A percentile compares a stretch with the other conserved stretches of the same genome.
Evolutionary conservation across 2,329 filamentous ascomycete species (phyloP).

Genomic region (Fusarium aywerte): DNA sequence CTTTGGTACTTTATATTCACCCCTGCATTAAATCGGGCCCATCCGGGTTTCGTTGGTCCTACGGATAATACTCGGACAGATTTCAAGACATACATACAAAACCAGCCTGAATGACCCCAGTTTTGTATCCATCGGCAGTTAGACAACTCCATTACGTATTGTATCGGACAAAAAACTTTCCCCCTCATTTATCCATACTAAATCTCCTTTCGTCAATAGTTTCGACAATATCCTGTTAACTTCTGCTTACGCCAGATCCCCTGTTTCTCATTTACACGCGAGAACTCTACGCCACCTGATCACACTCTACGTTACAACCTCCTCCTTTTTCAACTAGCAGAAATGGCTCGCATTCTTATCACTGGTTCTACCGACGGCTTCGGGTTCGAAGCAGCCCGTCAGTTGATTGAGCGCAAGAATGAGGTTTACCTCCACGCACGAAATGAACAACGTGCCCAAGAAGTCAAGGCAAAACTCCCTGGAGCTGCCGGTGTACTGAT

Average conservation of each 20-base stretch:
- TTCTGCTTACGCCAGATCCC: neutral
- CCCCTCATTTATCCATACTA: neutral
- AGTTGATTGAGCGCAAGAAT: slow-evolving; percentile 38
- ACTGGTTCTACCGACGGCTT: slow-evolving; percentile 44
- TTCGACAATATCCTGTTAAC: neutral
- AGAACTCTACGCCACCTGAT: neutral
- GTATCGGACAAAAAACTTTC: neutral
- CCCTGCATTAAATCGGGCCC: neutral
- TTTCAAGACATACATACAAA: too few species aligned
- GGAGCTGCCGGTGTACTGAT: slow-evolving; percentile 33
- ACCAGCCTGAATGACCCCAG: neutral
- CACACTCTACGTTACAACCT: neutral
- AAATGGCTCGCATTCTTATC: slow-evolving; percentile 42
- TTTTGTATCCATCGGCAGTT: neutral
- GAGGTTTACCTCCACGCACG: slow-evolving; percentile 41
- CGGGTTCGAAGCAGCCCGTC: slow-evolving; percentile 39
- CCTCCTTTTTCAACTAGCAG: neutral
- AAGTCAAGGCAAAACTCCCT: slow-evolving; percentile 26
- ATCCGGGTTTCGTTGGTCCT: neutral
- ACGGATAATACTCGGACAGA: neutral
- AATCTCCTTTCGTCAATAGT: neutral
- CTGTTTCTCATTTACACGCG: neutral
- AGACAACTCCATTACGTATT: neutral
- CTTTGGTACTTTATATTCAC: too few species aligned
- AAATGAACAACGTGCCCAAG: slow-evolving; percentile 33